Evolutionary conservation across 2,329 filamentous ascomycete species (phyloP).

Genomic region (Alternaria sp.): DNA sequence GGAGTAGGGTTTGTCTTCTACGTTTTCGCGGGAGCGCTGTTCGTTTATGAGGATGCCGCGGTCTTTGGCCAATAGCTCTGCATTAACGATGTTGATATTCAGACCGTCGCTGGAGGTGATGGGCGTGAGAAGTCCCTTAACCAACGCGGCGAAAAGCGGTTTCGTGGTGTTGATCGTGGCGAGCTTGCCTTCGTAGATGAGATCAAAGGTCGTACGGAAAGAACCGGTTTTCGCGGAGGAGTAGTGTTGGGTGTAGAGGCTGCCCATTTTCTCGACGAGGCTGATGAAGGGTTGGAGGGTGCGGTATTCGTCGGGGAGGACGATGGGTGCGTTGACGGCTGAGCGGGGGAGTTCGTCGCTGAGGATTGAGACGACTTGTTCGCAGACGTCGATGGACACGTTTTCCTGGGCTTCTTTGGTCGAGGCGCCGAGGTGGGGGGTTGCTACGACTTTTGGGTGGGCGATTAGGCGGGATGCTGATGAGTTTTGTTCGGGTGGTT

Average conservation of each 20-base stretch:
- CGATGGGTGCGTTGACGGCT: conserved; percentile 82
- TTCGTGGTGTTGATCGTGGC: conserved; percentile 75
- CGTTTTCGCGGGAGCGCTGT: conserved; percentile 66
- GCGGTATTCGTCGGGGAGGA: conserved; percentile 79
- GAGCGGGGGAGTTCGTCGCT: conserved; percentile 74
- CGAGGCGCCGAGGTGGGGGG: conserved; percentile 79
- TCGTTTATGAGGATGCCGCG: conserved; percentile 81
- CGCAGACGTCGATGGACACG: conserved; percentile 81
- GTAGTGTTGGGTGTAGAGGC: conserved; percentile 79
- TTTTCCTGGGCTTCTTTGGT: conserved; percentile 86
- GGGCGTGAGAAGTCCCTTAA: conserved; percentile 75
- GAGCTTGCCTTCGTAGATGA: conserved; percentile 78
- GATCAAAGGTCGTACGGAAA: conserved; percentile 73
- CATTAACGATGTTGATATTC: conserved; percentile 85
- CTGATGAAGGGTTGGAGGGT: conserved; percentile 78
- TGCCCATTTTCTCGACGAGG: conserved; percentile 80
- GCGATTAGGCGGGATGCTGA: conserved; percentile 67
- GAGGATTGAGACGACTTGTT: conserved; percentile 77
- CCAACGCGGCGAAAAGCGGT: conserved; percentile 77
- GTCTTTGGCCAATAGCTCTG: conserved; percentile 74
- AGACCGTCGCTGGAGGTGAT: conserved; percentile 70
- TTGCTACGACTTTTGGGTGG: conserved; percentile 76
- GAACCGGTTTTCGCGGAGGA: conserved; percentile 47
- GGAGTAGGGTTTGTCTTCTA: conserved; percentile 68
- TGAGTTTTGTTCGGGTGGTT: conserved; percentile 68